Evolutionary conservation across 2,329 filamentous ascomycete species (phyloP).

Genomic region (Geoglossum cookeanum): DNA sequence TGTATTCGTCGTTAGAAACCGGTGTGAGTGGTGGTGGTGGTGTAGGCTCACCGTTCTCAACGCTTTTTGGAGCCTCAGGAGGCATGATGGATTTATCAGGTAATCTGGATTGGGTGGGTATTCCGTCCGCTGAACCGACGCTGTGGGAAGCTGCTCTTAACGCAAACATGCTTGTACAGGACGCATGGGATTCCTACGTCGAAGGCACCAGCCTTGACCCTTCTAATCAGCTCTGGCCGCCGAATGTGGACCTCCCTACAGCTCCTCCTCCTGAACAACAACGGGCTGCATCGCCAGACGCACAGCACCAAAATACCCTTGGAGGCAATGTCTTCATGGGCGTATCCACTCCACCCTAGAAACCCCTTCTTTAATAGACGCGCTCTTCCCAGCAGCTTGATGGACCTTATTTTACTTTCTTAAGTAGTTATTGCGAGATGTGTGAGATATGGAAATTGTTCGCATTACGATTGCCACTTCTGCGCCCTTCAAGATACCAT

Average conservation of each 20-base stretch:
- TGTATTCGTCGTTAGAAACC: not conserved
- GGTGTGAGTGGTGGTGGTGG: not conserved
- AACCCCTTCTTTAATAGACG: not conserved
- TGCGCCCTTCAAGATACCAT: no score
- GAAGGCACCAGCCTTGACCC: constrained; percentile 33
- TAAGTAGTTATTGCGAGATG: not conserved
- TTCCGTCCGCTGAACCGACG: not conserved
- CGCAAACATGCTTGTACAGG: constrained; percentile 22
- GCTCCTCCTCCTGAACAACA: not conserved
- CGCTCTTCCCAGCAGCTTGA: not conserved
- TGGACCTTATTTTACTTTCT: not conserved
- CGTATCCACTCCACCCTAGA: constrained; percentile 12
- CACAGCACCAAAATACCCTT: constrained; percentile 10
- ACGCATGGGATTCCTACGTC: constrained; percentile 51
- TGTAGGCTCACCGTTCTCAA: not conserved
- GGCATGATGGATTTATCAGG: constrained; percentile 34
- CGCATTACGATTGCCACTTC: no score
- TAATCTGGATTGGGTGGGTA: constrained; percentile 43
- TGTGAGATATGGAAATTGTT: no score
- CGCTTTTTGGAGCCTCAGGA: not conserved
- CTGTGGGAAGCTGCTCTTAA: constrained; percentile 6
- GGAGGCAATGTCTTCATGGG: constrained; percentile 20
- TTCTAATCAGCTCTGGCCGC: constrained; percentile 5
- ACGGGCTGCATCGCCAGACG: constrained; percentile 3
- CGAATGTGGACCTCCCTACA: not conserved